Evolutionary conservation across 495 filamentous ascomycete genomes (phyloP).

Genomic region (Talaromyces nanjingensis): DNA sequence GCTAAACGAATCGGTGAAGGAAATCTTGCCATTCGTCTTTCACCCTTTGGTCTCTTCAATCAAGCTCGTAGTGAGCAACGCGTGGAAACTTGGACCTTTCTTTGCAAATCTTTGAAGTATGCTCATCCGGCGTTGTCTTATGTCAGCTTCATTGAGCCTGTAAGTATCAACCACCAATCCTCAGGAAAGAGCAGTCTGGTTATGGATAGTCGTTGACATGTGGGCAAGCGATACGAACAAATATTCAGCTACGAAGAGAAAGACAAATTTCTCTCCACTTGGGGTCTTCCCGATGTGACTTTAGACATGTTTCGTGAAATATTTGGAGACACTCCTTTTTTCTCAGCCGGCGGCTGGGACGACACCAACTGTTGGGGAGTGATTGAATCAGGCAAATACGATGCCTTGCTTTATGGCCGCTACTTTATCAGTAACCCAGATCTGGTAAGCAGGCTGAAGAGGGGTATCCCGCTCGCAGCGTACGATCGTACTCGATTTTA

Average conservation of each 20-base stretch:
- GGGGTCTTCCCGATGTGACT: constrained; percentile 34
- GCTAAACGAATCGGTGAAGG: constrained; percentile 53
- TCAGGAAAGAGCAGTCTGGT: no score
- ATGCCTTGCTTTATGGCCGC: constrained; percentile 50
- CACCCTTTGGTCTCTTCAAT: constrained; percentile 44
- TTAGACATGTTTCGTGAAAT: constrained; percentile 34
- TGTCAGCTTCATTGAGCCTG: constrained; percentile 47
- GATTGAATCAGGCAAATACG: constrained; percentile 34
- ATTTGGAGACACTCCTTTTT: constrained; percentile 40
- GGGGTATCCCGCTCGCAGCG: constrained; percentile 45
- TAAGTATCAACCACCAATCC: constrained; percentile 14
- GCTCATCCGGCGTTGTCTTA: constrained; percentile 39
- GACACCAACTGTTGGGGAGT: constrained; percentile 39
- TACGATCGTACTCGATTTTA: constrained; percentile 61
- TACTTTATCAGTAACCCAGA: constrained; percentile 68
- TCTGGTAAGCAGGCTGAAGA: constrained; percentile 53
- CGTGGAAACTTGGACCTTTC: constrained; percentile 38
- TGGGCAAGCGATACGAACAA: constrained; percentile 40
- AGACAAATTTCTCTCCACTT: constrained; percentile 33
- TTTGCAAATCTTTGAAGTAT: constrained; percentile 44
- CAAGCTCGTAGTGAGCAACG: constrained; percentile 36
- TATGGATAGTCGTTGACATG: not conserved
- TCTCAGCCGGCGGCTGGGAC: constrained; percentile 42
- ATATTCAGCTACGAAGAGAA: constrained; percentile 38
- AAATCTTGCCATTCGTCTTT: constrained; percentile 53